Evolutionary conservation across 192 early-diverging fungal genomes (phyloP).

Genomic region (Phlyctochytrium arcticum): DNA sequence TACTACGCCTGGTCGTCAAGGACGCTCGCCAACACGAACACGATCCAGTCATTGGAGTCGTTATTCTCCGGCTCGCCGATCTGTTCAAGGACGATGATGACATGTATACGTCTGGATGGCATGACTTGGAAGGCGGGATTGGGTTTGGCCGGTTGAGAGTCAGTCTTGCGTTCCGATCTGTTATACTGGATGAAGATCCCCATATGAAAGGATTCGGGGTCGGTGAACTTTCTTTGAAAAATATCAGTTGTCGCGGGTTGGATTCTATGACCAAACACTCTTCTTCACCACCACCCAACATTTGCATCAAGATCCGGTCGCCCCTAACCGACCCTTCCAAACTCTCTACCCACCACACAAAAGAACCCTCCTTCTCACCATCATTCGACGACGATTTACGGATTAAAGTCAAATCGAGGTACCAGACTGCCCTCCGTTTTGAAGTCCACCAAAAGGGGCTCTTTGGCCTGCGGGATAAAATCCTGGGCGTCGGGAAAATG

Average conservation of each 20-base stretch:
- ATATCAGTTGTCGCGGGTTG: conserved; percentile 6
- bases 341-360: not conserved
- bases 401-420: conserved; percentile 6
- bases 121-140: conserved; percentile 26
- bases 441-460: conserved; percentile 16
- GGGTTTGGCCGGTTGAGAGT: conserved; percentile 20
- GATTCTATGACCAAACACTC: not conserved
- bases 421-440: conserved; percentile 26
- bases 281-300: not conserved
- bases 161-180: conserved; percentile 10
- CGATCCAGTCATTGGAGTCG: conserved; percentile 26
- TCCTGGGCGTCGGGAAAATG: conserved; percentile 24
- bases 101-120: conserved; percentile 18
- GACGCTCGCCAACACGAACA: conserved; percentile 25
- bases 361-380: conserved; percentile 10
- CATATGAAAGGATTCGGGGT: conserved; percentile 20
- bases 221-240: conserved; percentile 15
- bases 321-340: conserved; percentile 12
- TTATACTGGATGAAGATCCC: conserved; percentile 17
- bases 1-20: conserved; percentile 21
- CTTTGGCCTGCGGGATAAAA: not conserved
- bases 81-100: conserved; percentile 13
- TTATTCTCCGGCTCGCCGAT: conserved; percentile 11
- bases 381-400: conserved; percentile 6
- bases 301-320: conserved; percentile 6